Evolutionary conservation across 2,329 filamentous ascomycete genomes (phyloP), one percentile per base, ranked within the genome.

Genomic region (Drechslerella coelobrocha): DNA sequence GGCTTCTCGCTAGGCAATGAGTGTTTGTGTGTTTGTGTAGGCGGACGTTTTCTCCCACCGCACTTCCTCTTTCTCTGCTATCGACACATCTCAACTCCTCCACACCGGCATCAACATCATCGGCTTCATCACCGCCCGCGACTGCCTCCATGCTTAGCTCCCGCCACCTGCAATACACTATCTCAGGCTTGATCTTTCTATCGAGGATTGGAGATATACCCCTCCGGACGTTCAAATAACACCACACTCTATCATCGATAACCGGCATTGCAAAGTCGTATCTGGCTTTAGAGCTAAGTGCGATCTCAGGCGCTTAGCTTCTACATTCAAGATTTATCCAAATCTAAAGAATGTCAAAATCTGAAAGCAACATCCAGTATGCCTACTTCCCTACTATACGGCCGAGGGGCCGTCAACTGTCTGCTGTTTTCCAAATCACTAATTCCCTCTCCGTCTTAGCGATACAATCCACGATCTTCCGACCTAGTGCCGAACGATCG

Each of bases 161-260:
- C 53, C 56, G 39, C 17, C 51, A 21, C 23, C 56, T 34, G 21
- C 50, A 53, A 19, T n/a, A 55, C 48, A 12, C 26, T 12, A 27
- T 43, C 24, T 17, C 55, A 29, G 14, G 61, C 47, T 65, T 57
- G 47, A 68, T 85, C 77, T 8, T 78, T 55, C 62, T 48, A 34
- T 27, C 45, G 19, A 29, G 17, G 50, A 53, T 62, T 55, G 52
- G 26, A 53, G 65, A 45, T 62, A 53, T 31, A 24, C 9, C 52
- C 2, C 41, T 23, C 9, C 31, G 27, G 8, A 43, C 45, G 9
- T 10, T 43, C n/a, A 12, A 43, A 39, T 61, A 55, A 12, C 52
- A 48, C 10, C 21, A 31, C 24, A 3, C 48, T 17, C 6, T 17
- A 27, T 34, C 8, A 12, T 10, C 31, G n/a, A 62, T 45, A 26